Conservation (phyloP, 2,329 filamentous ascomycete species). For the Colletotrichum abscissum region DNA sequence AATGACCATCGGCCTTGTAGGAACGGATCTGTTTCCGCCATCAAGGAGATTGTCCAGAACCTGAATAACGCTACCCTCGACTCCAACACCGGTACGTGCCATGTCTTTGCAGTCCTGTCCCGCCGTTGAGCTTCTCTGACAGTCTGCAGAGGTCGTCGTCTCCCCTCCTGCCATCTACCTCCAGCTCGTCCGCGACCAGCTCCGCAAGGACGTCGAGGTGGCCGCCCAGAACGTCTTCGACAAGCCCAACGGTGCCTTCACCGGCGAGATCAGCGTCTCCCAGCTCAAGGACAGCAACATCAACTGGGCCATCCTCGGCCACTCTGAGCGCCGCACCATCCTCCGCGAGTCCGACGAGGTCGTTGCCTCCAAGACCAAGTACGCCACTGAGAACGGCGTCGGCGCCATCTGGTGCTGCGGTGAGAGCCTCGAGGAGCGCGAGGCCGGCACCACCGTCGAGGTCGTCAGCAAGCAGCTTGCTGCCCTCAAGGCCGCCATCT, state of each 20-base stretch:
- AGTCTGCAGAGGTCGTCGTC: conserved; percentile 85
- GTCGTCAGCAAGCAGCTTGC: conserved; percentile 88
- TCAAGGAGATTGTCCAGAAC: conserved; percentile 90
- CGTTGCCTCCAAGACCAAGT: conserved; percentile 94
- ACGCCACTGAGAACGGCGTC: conserved; percentile 86
- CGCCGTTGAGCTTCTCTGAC: conserved; percentile 14
- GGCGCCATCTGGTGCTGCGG: conserved; percentile 97
- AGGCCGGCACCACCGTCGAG: conserved; percentile 85
- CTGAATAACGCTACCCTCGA: conserved; percentile 89
- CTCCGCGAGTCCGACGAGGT: conserved; percentile 87
- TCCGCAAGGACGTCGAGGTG: conserved; percentile 82
- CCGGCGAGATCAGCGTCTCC: conserved; percentile 92
- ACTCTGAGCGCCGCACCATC: conserved; percentile 94
- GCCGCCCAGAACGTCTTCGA: conserved; percentile 98
- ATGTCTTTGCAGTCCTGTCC: neutral
- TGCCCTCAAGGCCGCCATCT: conserved; percentile 80
- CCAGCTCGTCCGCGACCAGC: conserved; percentile 82
- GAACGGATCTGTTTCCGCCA: conserved; percentile 92
- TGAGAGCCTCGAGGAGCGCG: conserved; percentile 93
- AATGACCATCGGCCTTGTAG: conserved; percentile 57
- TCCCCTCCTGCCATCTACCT: conserved; percentile 93
- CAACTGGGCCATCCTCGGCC: conserved; percentile 91
- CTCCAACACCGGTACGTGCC: conserved; percentile 73
- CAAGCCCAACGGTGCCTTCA: conserved; percentile 96
- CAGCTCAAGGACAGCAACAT: conserved; percentile 92